Conservation (phyloP, 1,284 basidiomycete genomes). For the Inonotus hispidus region DNA sequence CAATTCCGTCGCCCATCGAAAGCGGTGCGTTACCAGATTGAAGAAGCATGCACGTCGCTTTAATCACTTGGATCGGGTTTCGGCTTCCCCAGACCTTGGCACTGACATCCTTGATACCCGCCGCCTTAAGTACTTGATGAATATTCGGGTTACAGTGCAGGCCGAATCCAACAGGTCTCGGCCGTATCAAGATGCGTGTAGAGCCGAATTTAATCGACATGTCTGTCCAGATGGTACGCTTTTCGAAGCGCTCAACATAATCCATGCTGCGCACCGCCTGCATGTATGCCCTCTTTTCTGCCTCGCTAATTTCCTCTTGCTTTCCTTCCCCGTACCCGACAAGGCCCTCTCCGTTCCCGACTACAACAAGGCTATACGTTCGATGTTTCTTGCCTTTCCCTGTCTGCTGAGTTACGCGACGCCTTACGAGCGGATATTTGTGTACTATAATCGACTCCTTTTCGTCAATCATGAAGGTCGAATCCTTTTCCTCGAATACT, state of each 20-base stretch:
- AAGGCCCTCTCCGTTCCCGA: constrained; percentile 83
- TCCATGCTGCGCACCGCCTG: constrained; percentile 86
- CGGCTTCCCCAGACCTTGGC: constrained; percentile 93
- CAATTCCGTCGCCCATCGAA: constrained; percentile 71
- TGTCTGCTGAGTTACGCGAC: constrained; percentile 75
- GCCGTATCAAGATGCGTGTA: constrained; percentile 81
- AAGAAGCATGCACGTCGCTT: constrained; percentile 58
- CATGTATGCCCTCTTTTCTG: constrained; percentile 61
- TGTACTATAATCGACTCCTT: constrained; percentile 35
- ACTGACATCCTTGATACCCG: constrained; percentile 90
- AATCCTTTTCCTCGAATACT: constrained; percentile 20
- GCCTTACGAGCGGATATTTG: constrained; percentile 51
- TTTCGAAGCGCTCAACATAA: constrained; percentile 83
- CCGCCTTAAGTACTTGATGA: constrained; percentile 86
- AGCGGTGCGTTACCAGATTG: constrained; percentile 70
- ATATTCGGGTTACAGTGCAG: constrained; percentile 86
- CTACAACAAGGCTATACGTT: constrained; percentile 66
- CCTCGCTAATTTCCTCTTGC: constrained; percentile 54
- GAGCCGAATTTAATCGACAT: constrained; percentile 82
- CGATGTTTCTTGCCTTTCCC: constrained; percentile 80
- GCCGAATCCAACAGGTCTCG: constrained; percentile 91
- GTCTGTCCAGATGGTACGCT: constrained; percentile 87
- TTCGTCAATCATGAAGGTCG: constrained; percentile 22
- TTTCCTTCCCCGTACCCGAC: constrained; percentile 91
- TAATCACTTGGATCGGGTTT: constrained; percentile 65